Conservation (phyloP, 148 eudicot genomes). For the Selenicereus undatus region DNA sequence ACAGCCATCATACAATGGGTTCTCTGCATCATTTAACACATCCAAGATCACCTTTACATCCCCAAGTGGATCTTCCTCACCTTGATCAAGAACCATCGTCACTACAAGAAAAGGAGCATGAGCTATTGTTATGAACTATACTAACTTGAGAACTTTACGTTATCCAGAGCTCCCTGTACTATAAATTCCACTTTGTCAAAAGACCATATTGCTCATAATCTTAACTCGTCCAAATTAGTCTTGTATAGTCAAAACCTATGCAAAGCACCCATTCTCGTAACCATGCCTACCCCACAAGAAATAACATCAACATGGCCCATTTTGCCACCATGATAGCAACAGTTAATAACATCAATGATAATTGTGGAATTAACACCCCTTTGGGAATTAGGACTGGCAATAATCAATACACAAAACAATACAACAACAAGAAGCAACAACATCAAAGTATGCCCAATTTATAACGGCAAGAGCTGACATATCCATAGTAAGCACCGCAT, state of each 20-base stretch:
- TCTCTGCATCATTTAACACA: constrained; percentile 1
- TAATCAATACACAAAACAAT: not conserved
- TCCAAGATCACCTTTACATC: not conserved
- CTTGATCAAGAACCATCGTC: not conserved
- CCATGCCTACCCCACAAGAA: not conserved
- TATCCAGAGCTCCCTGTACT: not conserved
- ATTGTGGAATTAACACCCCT: too few species aligned
- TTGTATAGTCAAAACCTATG: not conserved
- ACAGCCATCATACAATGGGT: constrained; percentile 2
- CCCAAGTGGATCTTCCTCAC: not conserved
- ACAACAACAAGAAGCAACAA: not conserved
- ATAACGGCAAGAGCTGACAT: not conserved
- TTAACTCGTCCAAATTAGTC: not conserved
- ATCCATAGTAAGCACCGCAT: not conserved
- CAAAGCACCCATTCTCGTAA: not conserved
- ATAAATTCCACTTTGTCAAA: not conserved
- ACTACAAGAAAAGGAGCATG: not conserved
- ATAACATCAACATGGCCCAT: not conserved
- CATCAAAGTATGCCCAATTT: not conserved
- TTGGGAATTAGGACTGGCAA: not conserved
- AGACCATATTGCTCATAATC: not conserved
- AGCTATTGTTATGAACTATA: not conserved
- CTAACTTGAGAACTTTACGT: not conserved
- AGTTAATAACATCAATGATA: not conserved
- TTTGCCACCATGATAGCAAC: not conserved